phyloP scores from a whole-genome alignment of 192 early-diverging fungal species.

The Haplosporangium gracile region DNA sequence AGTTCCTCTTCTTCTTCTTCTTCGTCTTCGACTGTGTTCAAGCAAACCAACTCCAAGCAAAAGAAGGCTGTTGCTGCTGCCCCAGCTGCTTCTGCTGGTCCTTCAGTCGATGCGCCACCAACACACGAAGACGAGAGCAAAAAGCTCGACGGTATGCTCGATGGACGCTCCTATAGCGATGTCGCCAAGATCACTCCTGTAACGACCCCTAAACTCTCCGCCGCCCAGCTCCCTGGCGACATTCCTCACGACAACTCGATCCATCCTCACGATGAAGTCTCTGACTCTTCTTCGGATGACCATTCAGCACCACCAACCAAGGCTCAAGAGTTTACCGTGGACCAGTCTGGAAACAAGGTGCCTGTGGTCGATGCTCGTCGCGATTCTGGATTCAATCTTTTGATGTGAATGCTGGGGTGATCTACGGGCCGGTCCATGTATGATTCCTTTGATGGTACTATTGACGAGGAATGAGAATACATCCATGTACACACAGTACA shows the following conservation, averaged over 20 bases:
- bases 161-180: conserved; percentile 4
- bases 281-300: not conserved
- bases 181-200: not conserved
- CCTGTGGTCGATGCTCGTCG: conserved; percentile 13
- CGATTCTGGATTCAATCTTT: conserved; percentile 31
- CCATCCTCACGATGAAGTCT: not conserved
- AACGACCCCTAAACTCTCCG: not conserved
- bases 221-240: not conserved
- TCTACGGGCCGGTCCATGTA: not conserved
- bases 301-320: not conserved
- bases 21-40: not conserved
- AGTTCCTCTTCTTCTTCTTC: not conserved
- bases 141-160: not conserved
- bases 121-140: not conserved
- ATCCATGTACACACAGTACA: not conserved
- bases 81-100: not conserved
- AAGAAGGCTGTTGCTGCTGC: not conserved
- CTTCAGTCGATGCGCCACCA: not conserved
- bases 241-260: not conserved
- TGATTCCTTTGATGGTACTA: not conserved
- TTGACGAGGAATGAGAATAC: not conserved
- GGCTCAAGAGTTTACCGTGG: conserved; percentile 19
- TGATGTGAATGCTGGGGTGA: conserved; percentile 6
- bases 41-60: not conserved
- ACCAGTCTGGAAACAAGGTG: conserved; percentile 22